Conservation (phyloP, 2,329 filamentous ascomycete genomes). For the Incumbomyces delicatus region DNA sequence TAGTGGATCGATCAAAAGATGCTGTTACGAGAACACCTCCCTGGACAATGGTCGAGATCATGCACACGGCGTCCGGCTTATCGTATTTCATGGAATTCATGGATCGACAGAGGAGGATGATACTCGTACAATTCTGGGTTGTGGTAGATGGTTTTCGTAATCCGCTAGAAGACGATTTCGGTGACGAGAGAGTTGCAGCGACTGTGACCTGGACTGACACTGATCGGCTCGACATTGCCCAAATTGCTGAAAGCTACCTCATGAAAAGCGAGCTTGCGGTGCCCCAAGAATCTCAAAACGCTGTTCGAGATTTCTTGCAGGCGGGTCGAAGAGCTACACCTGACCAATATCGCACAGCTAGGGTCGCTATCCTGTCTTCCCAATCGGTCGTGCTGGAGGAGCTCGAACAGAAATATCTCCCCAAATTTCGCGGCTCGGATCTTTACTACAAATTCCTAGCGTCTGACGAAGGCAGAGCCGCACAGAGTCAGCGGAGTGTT, state of each 20-base stretch:
- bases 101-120: slow-evolving; percentile 81
- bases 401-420: slow-evolving; percentile 71
- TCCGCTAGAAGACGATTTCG: slow-evolving; percentile 76
- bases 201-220: slow-evolving; percentile 67
- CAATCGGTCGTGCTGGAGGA: slow-evolving; percentile 77
- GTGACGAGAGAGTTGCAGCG: slow-evolving; percentile 41
- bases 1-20: slow-evolving; percentile 26
- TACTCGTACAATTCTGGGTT: slow-evolving; percentile 93
- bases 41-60: slow-evolving; percentile 69
- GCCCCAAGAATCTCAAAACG: slow-evolving; percentile 55
- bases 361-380: slow-evolving; percentile 68
- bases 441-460: slow-evolving; percentile 93
- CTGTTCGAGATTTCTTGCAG: slow-evolving; percentile 67
- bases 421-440: slow-evolving; percentile 83
- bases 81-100: slow-evolving; percentile 99
- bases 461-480: slow-evolving; percentile 56
- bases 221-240: slow-evolving; percentile 76
- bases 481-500: slow-evolving; percentile 14
- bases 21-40: slow-evolving; percentile 55
- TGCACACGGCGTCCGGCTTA: slow-evolving; percentile 78
- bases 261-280: slow-evolving; percentile 73
- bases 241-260: slow-evolving; percentile 86
- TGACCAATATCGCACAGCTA: slow-evolving; percentile 71
- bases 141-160: slow-evolving; percentile 95
- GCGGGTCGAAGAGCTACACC: slow-evolving; percentile 67